A percentile compares a stretch with the other conserved stretches of the same genome.
Conservation (phyloP, 208 protist species). For the Spongospora subterranea region DNA sequence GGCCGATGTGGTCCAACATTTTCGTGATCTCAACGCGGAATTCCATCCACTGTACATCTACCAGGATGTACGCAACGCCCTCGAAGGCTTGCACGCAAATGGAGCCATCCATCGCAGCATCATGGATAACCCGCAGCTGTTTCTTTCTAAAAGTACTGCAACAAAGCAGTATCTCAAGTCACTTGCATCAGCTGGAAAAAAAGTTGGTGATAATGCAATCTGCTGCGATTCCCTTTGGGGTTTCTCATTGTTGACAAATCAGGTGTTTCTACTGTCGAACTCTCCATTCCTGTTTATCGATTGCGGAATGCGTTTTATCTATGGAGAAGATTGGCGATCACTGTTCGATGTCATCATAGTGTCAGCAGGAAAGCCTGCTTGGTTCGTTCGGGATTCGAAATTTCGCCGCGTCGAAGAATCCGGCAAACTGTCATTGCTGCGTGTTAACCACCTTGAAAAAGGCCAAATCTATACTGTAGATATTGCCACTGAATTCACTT, state of each 20-base stretch:
- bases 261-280: conserved; percentile 31
- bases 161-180: conserved; percentile 48
- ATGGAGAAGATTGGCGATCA: conserved; percentile 24
- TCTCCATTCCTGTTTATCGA: conserved; percentile 36
- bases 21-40: conserved; percentile 10
- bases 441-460: neutral
- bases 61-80: neutral
- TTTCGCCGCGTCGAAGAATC: conserved; percentile 28
- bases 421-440: neutral
- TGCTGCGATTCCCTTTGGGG: too few species aligned
- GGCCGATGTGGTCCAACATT: conserved; percentile 26
- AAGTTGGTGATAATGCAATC: too few species aligned
- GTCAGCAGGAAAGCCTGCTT: conserved; percentile 19
- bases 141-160: conserved; percentile 11
- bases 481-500: neutral
- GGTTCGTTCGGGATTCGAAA: neutral
- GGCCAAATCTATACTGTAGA: neutral
- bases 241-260: too few species aligned
- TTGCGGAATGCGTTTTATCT: conserved; percentile 25
- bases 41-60: conserved; percentile 55
- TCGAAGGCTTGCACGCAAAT: conserved; percentile 36
- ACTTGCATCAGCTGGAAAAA: neutral
- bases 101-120: conserved; percentile 11
- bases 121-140: conserved; percentile 6
- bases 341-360: conserved; percentile 31